Evolutionary conservation across 2,329 filamentous ascomycete species (phyloP).

Genomic region (Penicillium oxalicum): DNA sequence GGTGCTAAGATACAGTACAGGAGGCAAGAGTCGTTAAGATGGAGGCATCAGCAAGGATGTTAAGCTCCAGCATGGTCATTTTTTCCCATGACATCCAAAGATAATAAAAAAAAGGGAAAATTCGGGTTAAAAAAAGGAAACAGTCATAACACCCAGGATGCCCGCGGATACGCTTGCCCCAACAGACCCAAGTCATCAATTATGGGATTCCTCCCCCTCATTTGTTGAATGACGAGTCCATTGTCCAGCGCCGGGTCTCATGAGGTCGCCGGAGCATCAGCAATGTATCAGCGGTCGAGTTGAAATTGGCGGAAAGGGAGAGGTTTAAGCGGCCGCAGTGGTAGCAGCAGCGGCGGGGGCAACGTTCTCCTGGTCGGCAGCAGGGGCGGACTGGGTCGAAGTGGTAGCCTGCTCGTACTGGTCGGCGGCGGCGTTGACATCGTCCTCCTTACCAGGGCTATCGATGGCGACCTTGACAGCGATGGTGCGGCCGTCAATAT

Average conservation of each 20-base stretch:
- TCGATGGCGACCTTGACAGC: constrained; percentile 99
- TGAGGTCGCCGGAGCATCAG: constrained; percentile 1
- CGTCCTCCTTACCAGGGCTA: constrained; percentile 97
- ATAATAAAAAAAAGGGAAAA: constrained; percentile 9
- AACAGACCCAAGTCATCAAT: constrained; percentile 4
- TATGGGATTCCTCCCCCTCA: constrained; percentile 10
- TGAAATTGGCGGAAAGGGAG: constrained; percentile 15
- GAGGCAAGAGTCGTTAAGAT: constrained; percentile 35
- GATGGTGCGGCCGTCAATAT: constrained; percentile 97
- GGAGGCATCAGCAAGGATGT: constrained; percentile 18
- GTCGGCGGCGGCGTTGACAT: constrained; percentile 51
- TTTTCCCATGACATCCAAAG: constrained; percentile 18
- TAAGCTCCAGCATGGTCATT: constrained; percentile 18
- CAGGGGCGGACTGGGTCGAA: constrained; percentile 13
- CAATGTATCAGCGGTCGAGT: constrained; percentile 14
- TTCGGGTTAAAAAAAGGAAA: constrained; percentile 5
- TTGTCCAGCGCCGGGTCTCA: too few species aligned
- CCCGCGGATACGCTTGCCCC: constrained; percentile 7
- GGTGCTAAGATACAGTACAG: constrained; percentile 39
- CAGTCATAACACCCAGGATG: constrained; percentile 22
- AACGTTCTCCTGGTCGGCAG: constrained; percentile 33
- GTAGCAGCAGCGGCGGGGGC: constrained; percentile 31
- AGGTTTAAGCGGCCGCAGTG: constrained; percentile 26
- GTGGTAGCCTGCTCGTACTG: constrained; percentile 42
- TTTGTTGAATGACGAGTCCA: too few species aligned